phyloP scores from a whole-genome alignment of 345 rosid species.

The Mallotus nudiflorus region DNA sequence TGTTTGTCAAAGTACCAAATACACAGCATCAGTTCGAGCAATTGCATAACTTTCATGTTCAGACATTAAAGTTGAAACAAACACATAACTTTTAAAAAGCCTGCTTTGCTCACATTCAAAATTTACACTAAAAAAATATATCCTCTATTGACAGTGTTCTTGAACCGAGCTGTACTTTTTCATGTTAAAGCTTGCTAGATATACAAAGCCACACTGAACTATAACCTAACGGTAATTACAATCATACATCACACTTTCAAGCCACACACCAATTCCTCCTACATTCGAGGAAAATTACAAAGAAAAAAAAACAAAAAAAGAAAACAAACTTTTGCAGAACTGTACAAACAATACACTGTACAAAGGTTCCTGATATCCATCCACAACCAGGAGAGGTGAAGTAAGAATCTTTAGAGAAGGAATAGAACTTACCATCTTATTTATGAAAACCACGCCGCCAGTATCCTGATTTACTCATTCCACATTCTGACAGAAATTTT shows the following conservation, averaged over 20 bases:
- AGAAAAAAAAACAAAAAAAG: neutral
- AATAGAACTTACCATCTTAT: constrained; percentile 7
- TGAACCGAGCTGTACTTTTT: neutral
- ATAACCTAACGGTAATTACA: neutral
- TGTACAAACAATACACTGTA: neutral
- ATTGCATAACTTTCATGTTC: no score
- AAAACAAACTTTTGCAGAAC: neutral
- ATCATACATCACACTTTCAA: neutral
- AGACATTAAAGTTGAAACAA: no score
- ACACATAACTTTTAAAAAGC: neutral
- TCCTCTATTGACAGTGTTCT: neutral
- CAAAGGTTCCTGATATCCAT: neutral
- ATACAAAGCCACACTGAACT: neutral
- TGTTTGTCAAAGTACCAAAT: no score
- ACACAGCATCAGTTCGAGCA: no score
- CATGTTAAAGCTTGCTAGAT: neutral
- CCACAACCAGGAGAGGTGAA: neutral
- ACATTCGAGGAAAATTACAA: neutral
- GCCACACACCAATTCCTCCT: no score
- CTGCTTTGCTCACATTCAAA: neutral
- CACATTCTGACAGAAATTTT: constrained; percentile 43
- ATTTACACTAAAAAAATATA: neutral
- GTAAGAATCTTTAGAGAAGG: neutral
- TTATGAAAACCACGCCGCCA: constrained; percentile 36
- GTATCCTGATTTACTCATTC: constrained; percentile 34